Percentiles rank a stretch among this genome's conserved stretches.
Evolutionary conservation across 2,329 filamentous ascomycete genomes (phyloP).

Genomic region (Penicillium thymicola): DNA sequence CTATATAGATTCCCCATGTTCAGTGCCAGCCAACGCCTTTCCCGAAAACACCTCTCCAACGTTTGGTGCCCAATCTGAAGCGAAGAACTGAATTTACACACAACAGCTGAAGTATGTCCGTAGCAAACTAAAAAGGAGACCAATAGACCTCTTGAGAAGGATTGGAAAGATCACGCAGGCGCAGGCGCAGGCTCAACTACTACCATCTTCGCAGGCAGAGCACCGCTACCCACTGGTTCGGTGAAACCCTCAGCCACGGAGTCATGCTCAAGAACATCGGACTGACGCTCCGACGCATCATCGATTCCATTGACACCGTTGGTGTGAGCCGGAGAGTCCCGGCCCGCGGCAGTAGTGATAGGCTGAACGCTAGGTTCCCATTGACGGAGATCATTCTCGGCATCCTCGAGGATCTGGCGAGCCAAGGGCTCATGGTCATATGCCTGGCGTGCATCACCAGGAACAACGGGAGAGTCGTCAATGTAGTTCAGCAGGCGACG

Average conservation of each 20-base stretch:
- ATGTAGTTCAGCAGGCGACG: slow-evolving; percentile 79
- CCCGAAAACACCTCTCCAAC: slow-evolving; percentile 2
- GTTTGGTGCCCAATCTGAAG: slow-evolving; percentile 5
- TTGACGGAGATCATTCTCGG: slow-evolving; percentile 78
- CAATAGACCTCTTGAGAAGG: neutral
- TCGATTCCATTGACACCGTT: neutral
- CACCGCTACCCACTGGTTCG: slow-evolving; percentile 11
- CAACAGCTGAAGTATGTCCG: slow-evolving; percentile 12
- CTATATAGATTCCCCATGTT: neutral
- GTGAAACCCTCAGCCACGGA: slow-evolving; percentile 5
- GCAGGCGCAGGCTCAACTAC: slow-evolving; percentile 15
- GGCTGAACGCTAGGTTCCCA: slow-evolving; percentile 63
- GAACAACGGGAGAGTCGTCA: slow-evolving; percentile 85
- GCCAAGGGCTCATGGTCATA: slow-evolving; percentile 68
- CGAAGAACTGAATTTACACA: slow-evolving; percentile 6
- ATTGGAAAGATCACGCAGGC: neutral
- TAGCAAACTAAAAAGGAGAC: slow-evolving; percentile 1
- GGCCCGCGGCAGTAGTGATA: slow-evolving; percentile 49
- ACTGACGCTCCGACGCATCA: slow-evolving; percentile 6
- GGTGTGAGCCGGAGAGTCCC: slow-evolving; percentile 10
- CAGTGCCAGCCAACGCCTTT: slow-evolving; percentile 5
- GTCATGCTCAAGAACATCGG: slow-evolving; percentile 5
- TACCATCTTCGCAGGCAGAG: slow-evolving; percentile 14
- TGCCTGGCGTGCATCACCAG: slow-evolving; percentile 70
- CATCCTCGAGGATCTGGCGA: slow-evolving; percentile 84